phyloP scores from a whole-genome alignment of 164 flowering plant genomes.

The Warburgia ugandensis region DNA sequence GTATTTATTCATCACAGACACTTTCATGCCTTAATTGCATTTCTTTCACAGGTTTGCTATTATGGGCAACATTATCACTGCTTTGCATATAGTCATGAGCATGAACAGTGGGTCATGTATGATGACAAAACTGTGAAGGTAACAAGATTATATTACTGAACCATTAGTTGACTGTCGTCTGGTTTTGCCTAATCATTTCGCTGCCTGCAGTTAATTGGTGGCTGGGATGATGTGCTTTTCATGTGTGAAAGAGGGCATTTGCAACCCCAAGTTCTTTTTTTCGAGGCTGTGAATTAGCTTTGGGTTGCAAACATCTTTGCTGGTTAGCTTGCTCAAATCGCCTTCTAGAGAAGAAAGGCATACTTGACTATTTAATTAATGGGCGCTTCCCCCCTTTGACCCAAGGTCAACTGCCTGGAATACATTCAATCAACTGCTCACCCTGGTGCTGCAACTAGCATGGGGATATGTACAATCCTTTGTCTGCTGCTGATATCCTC shows the following conservation, averaged over 20 bases:
- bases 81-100: conserved; percentile 84
- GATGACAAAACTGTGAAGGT: conserved; percentile 97
- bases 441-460: conserved; percentile 10
- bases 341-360: too few relatives aligned
- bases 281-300: conserved; percentile 69
- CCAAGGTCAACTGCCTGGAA: not conserved
- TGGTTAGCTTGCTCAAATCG: not conserved
- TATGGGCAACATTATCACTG: conserved; percentile 98
- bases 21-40: not conserved
- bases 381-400: too few relatives aligned
- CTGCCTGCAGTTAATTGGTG: conserved; percentile 63
- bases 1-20: too few relatives aligned
- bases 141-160: conserved; percentile 1
- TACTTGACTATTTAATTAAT: not conserved
- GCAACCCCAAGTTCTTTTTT: conserved; percentile 97
- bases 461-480: conserved; percentile 4
- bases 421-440: conserved; percentile 5
- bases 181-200: conserved; percentile 5
- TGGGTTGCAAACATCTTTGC: not conserved
- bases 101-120: conserved; percentile 78
- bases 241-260: conserved; percentile 88
- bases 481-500: not conserved
- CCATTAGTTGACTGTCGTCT: not conserved
- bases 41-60: conserved; percentile 88
- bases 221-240: conserved; percentile 73